phyloP scores from a whole-genome alignment of 129 eudicot species.

The Pseudognaphalium luteoalbum region DNA sequence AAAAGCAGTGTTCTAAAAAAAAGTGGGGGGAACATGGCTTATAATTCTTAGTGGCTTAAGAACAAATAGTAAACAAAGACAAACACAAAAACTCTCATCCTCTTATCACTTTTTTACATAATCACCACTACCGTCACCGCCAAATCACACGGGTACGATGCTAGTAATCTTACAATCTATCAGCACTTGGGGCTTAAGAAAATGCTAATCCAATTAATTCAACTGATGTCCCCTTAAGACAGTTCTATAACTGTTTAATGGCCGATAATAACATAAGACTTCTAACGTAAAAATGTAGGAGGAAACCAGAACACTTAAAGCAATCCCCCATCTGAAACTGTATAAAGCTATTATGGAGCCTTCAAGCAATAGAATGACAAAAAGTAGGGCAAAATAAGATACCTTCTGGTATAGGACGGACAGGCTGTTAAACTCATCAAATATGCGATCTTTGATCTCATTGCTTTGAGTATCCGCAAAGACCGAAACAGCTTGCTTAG shows the following conservation, averaged over 20 bases:
- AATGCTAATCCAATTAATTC: conserved; percentile 13
- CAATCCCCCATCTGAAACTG: neutral
- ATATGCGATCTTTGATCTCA: conserved; percentile 93
- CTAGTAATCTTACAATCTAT: neutral
- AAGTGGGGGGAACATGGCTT: too few relatives aligned
- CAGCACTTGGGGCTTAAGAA: neutral
- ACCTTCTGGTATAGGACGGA: conserved; percentile 98
- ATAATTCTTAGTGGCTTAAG: too few relatives aligned
- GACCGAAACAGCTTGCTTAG: conserved; percentile 98
- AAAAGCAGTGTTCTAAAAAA: too few relatives aligned
- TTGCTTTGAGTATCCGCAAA: conserved; percentile 93
- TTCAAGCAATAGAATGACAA: conserved; percentile 2
- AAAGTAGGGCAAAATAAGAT: conserved; percentile 4
- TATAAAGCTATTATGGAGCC: conserved; percentile 7
- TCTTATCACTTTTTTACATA: too few relatives aligned
- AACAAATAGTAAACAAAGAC: too few relatives aligned
- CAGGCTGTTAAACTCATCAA: conserved; percentile 91
- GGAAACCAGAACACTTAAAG: conserved; percentile 1
- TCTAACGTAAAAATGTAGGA: neutral
- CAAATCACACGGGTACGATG: neutral
- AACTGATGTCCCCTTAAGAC: neutral
- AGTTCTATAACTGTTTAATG: neutral
- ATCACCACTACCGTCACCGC: neutral
- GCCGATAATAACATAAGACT: conserved; percentile 7
- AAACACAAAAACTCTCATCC: too few relatives aligned